Base-by-base conservation (phyloP, 2,329 filamentous ascomycete species). In the Aspergillus thermomutatus region DNA sequence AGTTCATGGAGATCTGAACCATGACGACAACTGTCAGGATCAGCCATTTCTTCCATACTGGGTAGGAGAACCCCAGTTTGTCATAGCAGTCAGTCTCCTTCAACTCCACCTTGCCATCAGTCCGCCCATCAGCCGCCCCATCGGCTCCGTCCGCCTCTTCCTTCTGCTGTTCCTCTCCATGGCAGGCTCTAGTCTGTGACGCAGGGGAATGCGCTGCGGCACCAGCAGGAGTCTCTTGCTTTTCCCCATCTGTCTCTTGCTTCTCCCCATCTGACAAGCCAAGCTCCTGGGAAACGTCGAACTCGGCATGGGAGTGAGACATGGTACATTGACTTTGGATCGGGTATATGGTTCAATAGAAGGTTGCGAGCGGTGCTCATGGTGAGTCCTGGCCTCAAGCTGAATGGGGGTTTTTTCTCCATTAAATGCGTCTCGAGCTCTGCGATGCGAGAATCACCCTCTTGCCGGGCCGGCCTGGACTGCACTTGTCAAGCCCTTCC, bases 1-100 rank as follows among this genome's bases (percentile, higher is more conserved):
- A 89, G 77, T 90, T 90, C 87, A 90, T 90, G 7, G 87, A 90
- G 17, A 87, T 84, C 68, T 90, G 88, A 4, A 90, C 87, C 62
- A 84, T 75, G 77, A 90, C 90, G 69, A 90, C 88, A 69, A 90
- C 81, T 19, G 81, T 83, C 50, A 90, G 79, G 63, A 90, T 88
- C 62, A 77, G 83, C 87, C 88, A 90, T 76, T 90, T 90, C 76
- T 87, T 88, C 55, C 63, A 65, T 50, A 58, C 57, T 0, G 86
- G 74, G 61, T 83, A 89, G 28, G 75, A 75, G 66, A 79, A 89
- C 50, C 85, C 86, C 1, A 90, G 78, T 65, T 88, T 80, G 6
- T 81, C 78, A 69, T 85, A 86, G 69, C 84, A 87, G 60, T 87
- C 85, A 26, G 78, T 74, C 57, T 81, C 77, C 2, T 72, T 79